Evolutionary conservation across 176 grass and related monocot genomes (phyloP).

Genomic region (Carex myosuroides): DNA sequence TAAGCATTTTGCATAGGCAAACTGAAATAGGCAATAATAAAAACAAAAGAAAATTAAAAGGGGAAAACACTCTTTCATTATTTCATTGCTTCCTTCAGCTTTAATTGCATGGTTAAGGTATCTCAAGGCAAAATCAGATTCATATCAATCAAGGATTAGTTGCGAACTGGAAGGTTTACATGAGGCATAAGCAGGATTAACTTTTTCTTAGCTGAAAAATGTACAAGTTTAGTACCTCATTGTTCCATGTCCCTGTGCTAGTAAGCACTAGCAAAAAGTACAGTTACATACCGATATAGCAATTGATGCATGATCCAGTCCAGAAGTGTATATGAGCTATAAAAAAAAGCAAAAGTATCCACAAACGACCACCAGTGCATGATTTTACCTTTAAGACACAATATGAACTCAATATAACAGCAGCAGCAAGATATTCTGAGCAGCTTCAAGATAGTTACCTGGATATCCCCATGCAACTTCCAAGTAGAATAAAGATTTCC

Average conservation of each 20-base stretch:
- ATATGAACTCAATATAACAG: neutral
- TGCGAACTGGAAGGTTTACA: neutral
- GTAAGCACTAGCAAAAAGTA: neutral
- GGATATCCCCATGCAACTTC: conserved; percentile 86
- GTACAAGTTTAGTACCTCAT: neutral
- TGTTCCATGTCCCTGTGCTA: neutral
- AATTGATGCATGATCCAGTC: neutral
- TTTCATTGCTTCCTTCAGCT: neutral
- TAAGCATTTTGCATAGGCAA: conserved; percentile 73
- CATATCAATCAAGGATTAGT: neutral
- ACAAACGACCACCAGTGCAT: neutral
- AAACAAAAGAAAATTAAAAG: neutral
- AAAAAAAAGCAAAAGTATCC: neutral
- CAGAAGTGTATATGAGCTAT: neutral
- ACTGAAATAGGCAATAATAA: conserved; percentile 26
- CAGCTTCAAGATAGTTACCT: conserved; percentile 27
- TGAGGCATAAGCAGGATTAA: neutral
- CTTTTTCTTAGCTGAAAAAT: neutral
- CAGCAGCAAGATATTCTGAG: neutral
- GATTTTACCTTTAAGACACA: neutral
- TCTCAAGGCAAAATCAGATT: neutral
- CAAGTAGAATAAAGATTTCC: conserved; percentile 78
- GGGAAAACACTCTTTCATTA: neutral
- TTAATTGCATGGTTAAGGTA: neutral
- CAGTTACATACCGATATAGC: neutral